Base-by-base conservation (phyloP, 129 eudicot genomes). In the Tagetes erecta region DNA sequence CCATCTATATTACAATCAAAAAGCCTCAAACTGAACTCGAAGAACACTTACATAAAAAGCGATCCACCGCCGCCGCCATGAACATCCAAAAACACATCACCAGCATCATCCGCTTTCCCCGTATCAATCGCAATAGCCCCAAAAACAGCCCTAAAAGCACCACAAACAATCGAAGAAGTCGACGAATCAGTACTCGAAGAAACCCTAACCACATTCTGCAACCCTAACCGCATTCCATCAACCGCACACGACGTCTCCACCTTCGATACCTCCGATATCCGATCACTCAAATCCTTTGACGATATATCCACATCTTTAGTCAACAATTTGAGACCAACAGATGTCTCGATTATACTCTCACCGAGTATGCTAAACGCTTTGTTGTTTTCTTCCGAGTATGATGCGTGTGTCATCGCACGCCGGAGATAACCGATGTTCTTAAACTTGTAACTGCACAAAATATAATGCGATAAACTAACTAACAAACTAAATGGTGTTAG, bases 351-450 rank as follows among this genome's bases (percentile, higher is more conserved):
- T 56, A 92, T 52, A 36, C 82, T 84, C 64, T 67, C 86, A 6
- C 98, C 98, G 70, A 93, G 51, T 33, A 93, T 20, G 73, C 92
- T 86, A n/a, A 90, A 71, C 0, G 87, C 96, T 67, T 79, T 89
- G 85, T 88, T 88, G 87, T 88, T 93, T 82, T 90, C 97, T 76
- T 83, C 84, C 0, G 98, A 93, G 65, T 64, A 90, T 0, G 98
- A 90, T 7, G 97, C 65, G 76, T 93, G 98, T 12, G 97, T 93
- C 97, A 90, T 81, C 35, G 96, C 95, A 7, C 92, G 88, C 7
- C 92, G 81, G 37, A 93, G 85, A 62, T 76, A 68, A 0, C 82
- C 90, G 44, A 87, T 57, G 69, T 64, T 67, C 58, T 83, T 63
- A 51, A 93, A 93, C 12, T 82, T 84, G 45, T 90, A 93, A 58